Percentiles rank a stretch among this genome's conserved stretches.
These are phyloP conservation scores for Schrenkiella parvula DNA, from an alignment of 345 rosid species.

Conservation along the genomic window DNA sequence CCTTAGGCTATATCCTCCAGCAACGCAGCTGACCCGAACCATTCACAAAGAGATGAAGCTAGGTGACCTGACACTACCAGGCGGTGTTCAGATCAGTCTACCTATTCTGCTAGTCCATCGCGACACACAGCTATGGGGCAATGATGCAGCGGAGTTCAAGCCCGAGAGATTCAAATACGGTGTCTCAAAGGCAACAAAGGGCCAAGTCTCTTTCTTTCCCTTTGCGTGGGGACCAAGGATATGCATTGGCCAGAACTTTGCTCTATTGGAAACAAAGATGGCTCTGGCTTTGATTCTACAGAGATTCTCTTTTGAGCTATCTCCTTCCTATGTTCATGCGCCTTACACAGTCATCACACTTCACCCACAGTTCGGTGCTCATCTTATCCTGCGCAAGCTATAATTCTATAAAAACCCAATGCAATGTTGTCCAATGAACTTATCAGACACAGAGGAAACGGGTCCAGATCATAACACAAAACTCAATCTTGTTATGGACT, in stretches of 20 bases:
- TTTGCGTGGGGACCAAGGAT: slow-evolving; percentile 27
- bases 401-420: background rate
- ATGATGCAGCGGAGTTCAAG: slow-evolving; percentile 49
- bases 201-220: slow-evolving; percentile 22
- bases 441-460: background rate
- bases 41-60: slow-evolving; percentile 32
- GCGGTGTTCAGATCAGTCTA: slow-evolving; percentile 17
- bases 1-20: slow-evolving; percentile 23
- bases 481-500: background rate
- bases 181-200: slow-evolving; percentile 43
- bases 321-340: slow-evolving; percentile 42
- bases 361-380: slow-evolving; percentile 41
- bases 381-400: slow-evolving; percentile 6
- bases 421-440: background rate
- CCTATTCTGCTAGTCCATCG: slow-evolving; percentile 35
- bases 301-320: slow-evolving; percentile 38
- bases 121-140: slow-evolving; percentile 5
- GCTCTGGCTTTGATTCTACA: slow-evolving; percentile 42
- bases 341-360: slow-evolving; percentile 29
- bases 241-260: slow-evolving; percentile 51
- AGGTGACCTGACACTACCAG: slow-evolving; percentile 35
- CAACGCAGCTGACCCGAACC: background rate
- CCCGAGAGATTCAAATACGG: slow-evolving; percentile 45
- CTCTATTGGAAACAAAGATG: slow-evolving; percentile 42
- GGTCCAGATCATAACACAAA: background rate